phyloP scores from a whole-genome alignment of 1,284 basidiomycete genomes.

The Porogramme epimiltina region DNA sequence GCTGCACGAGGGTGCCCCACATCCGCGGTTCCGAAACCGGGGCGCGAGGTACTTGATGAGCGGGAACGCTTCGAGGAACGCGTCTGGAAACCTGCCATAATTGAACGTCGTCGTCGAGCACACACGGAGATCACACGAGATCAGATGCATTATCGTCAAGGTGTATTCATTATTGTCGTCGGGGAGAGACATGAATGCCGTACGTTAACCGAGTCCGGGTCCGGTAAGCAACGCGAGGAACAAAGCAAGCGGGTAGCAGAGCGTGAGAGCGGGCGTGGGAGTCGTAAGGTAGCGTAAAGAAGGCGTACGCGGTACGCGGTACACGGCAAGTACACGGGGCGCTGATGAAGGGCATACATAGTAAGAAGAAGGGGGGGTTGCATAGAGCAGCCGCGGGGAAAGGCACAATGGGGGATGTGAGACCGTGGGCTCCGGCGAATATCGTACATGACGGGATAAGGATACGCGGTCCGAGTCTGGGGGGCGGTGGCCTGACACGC shows the following conservation, averaged over 20 bases:
- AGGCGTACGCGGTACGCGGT: slow-evolving; percentile 6
- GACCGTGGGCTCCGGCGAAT: background rate
- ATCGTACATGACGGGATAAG: slow-evolving; percentile 6
- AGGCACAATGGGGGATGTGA: background rate
- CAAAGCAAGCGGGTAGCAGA: slow-evolving; percentile 5
- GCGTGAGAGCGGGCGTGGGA: slow-evolving; percentile 19
- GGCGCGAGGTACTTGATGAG: no score
- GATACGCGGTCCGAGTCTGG: slow-evolving; percentile 9
- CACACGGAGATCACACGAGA: background rate
- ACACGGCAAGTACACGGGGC: slow-evolving; percentile 7
- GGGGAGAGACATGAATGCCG: no score
- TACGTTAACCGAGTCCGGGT: no score
- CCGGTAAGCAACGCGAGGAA: background rate
- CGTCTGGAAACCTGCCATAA: no score
- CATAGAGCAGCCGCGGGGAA: background rate
- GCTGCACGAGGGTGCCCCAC: no score
- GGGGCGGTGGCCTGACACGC: background rate
- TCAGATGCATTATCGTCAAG: no score
- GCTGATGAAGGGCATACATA: background rate
- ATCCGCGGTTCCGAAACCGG: no score
- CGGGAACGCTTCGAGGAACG: no score
- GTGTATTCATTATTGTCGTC: no score
- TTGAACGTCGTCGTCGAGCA: no score
- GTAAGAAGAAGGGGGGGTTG: background rate
- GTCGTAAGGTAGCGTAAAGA: background rate